These are phyloP conservation scores for Zymoseptoria ardabiliae DNA, from an alignment of 2,329 filamentous ascomycete species.

Conservation along the genomic window DNA sequence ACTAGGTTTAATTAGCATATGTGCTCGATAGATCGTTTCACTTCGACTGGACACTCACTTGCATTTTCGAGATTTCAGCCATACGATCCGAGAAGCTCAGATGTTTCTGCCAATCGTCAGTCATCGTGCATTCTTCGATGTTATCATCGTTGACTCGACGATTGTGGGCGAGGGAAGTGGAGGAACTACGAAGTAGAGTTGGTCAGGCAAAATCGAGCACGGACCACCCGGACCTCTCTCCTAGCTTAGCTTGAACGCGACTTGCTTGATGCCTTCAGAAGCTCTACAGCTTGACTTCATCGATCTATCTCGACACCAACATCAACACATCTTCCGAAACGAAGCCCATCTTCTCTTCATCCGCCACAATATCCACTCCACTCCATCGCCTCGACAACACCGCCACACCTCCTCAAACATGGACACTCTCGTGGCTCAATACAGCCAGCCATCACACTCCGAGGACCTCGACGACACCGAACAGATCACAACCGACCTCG, in stretches of 20 bases:
- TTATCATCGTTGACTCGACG: neutral
- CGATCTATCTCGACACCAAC: neutral
- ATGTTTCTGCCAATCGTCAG: constrained; percentile 33
- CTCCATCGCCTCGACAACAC: neutral
- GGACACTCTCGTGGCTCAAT: constrained; percentile 89
- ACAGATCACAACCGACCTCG: constrained; percentile 61
- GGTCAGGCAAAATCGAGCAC: no score
- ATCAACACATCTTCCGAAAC: neutral
- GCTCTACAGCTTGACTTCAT: neutral
- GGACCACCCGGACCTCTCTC: no score
- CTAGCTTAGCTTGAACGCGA: neutral
- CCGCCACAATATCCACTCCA: neutral
- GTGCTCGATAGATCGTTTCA: no score
- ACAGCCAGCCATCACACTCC: constrained; percentile 70
- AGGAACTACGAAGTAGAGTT: neutral
- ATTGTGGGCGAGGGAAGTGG: no score
- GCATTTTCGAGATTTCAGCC: constrained; percentile 41
- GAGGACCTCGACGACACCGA: constrained; percentile 61
- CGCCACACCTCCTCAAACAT: constrained; percentile 43
- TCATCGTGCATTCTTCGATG: constrained; percentile 10
- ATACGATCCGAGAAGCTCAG: constrained; percentile 42
- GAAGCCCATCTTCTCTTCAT: neutral
- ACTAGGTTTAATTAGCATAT: constrained; percentile 26
- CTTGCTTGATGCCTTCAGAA: neutral
- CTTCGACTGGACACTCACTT: constrained; percentile 27